Evolutionary conservation across 805 yeast genomes (phyloP).

Genomic region (Scheffersomyces amazonensis): DNA sequence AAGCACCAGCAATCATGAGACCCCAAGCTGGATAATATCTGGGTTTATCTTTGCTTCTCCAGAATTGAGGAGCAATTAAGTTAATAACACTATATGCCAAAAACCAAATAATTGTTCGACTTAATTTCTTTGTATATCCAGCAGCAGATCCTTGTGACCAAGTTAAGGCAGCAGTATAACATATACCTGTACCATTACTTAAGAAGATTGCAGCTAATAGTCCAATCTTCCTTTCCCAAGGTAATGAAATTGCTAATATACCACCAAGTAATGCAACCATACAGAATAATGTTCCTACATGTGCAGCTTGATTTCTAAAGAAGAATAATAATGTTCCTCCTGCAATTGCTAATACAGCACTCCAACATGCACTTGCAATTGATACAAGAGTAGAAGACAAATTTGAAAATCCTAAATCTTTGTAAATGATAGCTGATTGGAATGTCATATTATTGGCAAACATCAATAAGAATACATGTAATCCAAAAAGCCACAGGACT

Average conservation of each 20-base stretch:
- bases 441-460: constrained; percentile 53
- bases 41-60: constrained; percentile 49
- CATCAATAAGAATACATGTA: constrained; percentile 42
- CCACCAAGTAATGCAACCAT: constrained; percentile 45
- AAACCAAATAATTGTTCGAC: constrained; percentile 45
- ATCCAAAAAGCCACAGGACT: constrained; percentile 17
- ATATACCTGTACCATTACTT: constrained; percentile 45
- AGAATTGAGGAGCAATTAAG: constrained; percentile 55
- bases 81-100: constrained; percentile 48
- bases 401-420: constrained; percentile 34
- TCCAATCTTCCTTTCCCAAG: constrained; percentile 42
- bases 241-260: constrained; percentile 43
- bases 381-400: constrained; percentile 50
- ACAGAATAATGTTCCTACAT: constrained; percentile 37
- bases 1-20: constrained; percentile 54
- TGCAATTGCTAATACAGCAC: constrained; percentile 38
- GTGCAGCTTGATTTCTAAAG: constrained; percentile 24
- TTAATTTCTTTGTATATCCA: constrained; percentile 49
- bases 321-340: constrained; percentile 27
- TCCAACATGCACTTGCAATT: constrained; percentile 52
- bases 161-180: constrained; percentile 29
- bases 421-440: constrained; percentile 49
- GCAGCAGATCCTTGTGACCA: constrained; percentile 34
- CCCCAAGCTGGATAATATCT: constrained; percentile 37
- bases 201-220: constrained; percentile 43